Conservation (phyloP, 345 rosid genomes). For the Eucalyptus urophylla region DNA sequence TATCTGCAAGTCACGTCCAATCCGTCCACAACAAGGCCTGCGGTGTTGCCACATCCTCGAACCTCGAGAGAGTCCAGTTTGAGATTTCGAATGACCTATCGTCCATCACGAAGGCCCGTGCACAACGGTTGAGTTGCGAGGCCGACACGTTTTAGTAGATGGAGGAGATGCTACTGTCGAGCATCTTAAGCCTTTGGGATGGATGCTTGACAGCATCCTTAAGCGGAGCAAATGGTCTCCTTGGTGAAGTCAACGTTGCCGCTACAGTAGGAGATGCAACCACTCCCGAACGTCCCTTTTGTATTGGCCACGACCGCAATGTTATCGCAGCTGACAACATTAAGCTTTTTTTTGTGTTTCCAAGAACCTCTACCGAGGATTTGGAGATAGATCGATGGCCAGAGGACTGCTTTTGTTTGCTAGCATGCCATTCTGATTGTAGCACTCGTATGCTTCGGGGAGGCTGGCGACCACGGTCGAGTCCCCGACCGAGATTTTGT, state of each 20-base stretch:
- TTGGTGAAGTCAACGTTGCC: neutral
- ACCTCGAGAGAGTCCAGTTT: too few relatives aligned
- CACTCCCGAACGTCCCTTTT: neutral
- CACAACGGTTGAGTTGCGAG: too few relatives aligned
- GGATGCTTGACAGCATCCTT: too few relatives aligned
- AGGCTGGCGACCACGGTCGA: neutral
- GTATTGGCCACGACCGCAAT: accelerated
- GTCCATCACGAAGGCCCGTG: accelerated
- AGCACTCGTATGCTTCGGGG: neutral
- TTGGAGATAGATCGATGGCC: neutral
- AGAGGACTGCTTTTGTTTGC: neutral
- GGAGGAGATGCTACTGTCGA: too few relatives aligned
- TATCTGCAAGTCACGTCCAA: too few relatives aligned
- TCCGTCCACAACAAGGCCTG: too few relatives aligned
- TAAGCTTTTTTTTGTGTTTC: neutral
- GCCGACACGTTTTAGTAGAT: too few relatives aligned
- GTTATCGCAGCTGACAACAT: accelerated
- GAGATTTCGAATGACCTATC: accelerated
- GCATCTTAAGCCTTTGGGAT: too few relatives aligned
- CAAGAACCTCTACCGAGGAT: neutral
- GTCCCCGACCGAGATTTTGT: neutral
- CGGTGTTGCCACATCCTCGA: too few relatives aligned
- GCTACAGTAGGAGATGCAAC: neutral
- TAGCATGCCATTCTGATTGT: too few relatives aligned
- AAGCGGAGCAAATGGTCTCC: neutral